These are phyloP conservation scores for Westerdykella sp. DNA, from an alignment of 2,329 filamentous ascomycete genomes.

Conservation along the genomic window DNA sequence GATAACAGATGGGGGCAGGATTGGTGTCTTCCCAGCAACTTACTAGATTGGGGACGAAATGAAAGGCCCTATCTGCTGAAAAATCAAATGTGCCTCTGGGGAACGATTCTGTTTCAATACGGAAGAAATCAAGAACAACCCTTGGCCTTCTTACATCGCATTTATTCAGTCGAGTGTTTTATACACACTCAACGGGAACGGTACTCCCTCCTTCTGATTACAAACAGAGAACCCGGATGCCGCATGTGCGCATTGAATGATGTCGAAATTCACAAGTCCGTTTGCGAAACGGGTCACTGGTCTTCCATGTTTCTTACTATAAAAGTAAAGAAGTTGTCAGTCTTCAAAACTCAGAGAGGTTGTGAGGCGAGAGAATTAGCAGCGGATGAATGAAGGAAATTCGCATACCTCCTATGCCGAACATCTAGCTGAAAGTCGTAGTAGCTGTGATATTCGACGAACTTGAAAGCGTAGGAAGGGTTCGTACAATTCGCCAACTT, in stretches of 20 bases:
- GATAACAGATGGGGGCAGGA: conserved; percentile 43
- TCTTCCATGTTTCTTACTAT: conserved; percentile 6
- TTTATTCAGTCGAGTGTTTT: neutral
- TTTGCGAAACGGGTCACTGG: conserved; percentile 5
- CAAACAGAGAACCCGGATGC: conserved; percentile 10
- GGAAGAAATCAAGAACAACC: too few species aligned
- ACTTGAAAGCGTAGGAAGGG: conserved; percentile 8
- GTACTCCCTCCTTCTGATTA: conserved; percentile 7
- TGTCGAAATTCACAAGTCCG: conserved; percentile 3
- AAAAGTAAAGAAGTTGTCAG: too few species aligned
- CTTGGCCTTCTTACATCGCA: too few species aligned
- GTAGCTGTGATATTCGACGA: conserved; percentile 6
- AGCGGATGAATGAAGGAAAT: neutral
- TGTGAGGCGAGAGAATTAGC: too few species aligned
- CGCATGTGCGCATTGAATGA: conserved; percentile 9
- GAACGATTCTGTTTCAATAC: too few species aligned
- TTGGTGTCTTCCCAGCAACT: conserved; percentile 28
- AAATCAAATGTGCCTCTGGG: too few species aligned
- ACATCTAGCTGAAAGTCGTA: conserved; percentile 12
- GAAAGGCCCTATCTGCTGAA: too few species aligned
- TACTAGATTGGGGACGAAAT: conserved; percentile 17
- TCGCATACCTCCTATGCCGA: conserved; percentile 7
- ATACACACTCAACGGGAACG: conserved; percentile 9
- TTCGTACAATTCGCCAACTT: conserved; percentile 7
- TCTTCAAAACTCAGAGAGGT: too few species aligned